These are phyloP conservation scores for Saturnispora halmiae DNA, from an alignment of 805 yeast genomes.

Conservation along the genomic window DNA sequence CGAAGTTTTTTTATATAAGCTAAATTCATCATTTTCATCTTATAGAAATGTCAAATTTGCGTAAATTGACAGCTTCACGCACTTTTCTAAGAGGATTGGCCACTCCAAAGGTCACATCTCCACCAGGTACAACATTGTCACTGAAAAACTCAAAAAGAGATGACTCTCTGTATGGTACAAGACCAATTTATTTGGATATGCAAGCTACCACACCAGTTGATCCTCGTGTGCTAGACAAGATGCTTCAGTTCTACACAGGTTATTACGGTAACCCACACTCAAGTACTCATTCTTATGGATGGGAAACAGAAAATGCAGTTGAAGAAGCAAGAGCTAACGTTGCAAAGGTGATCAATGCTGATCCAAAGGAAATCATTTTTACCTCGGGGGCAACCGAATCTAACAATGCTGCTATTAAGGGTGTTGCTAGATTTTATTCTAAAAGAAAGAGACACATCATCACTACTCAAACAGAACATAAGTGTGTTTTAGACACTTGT, in stretches of 20 bases:
- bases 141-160: conserved; percentile 38
- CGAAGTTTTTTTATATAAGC: conserved; percentile 1
- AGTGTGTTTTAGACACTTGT: conserved; percentile 96
- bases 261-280: conserved; percentile 97
- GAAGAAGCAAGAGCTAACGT: conserved; percentile 78
- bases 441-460: conserved; percentile 88
- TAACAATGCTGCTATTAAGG: conserved; percentile 90
- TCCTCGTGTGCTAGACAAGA: conserved; percentile 87
- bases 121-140: conserved; percentile 38
- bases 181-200: conserved; percentile 94
- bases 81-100: conserved; percentile 3
- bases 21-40: neutral
- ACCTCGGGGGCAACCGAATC: conserved; percentile 98
- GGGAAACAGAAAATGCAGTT: conserved; percentile 94
- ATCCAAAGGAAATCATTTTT: conserved; percentile 92
- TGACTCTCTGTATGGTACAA: conserved; percentile 44
- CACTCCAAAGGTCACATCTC: conserved; percentile 27
- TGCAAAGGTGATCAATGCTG: conserved; percentile 82
- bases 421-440: conserved; percentile 88
- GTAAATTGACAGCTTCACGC: neutral
- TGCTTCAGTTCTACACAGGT: conserved; percentile 83
- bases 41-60: conserved; percentile 4
- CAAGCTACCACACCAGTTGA: conserved; percentile 99
- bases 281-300: conserved; percentile 92
- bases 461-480: conserved; percentile 95